Evolutionary conservation across 1,139 yeast genomes (phyloP).

Genomic region (Suhomyces choctaworum): DNA sequence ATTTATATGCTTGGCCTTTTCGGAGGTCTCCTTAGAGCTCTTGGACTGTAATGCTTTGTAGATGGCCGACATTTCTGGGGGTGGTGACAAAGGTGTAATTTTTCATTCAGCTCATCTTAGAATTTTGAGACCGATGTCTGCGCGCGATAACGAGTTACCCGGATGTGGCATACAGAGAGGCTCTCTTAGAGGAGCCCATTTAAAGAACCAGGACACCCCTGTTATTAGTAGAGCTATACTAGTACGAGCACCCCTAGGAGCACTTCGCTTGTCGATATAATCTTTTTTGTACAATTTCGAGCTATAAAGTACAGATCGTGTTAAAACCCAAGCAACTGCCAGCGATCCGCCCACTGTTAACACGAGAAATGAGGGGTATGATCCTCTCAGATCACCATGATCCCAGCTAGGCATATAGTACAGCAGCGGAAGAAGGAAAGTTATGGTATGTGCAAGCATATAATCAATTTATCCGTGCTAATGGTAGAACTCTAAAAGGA

Average conservation of each 20-base stretch:
- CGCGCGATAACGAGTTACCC: slow-evolving; percentile 8
- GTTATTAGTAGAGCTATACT: no score
- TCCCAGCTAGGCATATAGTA: no score
- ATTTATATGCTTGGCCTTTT: slow-evolving; percentile 58
- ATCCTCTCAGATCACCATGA: no score
- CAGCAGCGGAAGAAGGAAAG: slow-evolving; percentile 4
- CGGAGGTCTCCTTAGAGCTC: slow-evolving; percentile 43
- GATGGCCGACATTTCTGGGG: slow-evolving; percentile 53
- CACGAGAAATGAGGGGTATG: no score
- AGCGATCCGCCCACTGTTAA: no score
- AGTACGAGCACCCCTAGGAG: no score
- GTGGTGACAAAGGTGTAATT: slow-evolving; percentile 3
- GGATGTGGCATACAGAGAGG: slow-evolving; percentile 1
- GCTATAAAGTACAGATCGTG: slow-evolving; percentile 7
- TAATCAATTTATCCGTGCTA: neutral
- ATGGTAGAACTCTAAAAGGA: slow-evolving; percentile 2
- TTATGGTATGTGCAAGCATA: slow-evolving; percentile 1
- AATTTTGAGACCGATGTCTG: slow-evolving; percentile 5
- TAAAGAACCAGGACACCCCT: no score
- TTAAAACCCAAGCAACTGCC: no score
- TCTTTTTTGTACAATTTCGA: slow-evolving; percentile 1
- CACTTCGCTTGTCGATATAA: no score
- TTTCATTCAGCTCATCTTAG: slow-evolving; percentile 14
- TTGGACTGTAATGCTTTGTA: slow-evolving; percentile 68
- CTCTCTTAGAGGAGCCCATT: no score